A percentile compares a stretch with the other conserved stretches of the same genome.
Conservation (phyloP, 192 early-diverging fungal genomes). For the Coemansia erecta region DNA sequence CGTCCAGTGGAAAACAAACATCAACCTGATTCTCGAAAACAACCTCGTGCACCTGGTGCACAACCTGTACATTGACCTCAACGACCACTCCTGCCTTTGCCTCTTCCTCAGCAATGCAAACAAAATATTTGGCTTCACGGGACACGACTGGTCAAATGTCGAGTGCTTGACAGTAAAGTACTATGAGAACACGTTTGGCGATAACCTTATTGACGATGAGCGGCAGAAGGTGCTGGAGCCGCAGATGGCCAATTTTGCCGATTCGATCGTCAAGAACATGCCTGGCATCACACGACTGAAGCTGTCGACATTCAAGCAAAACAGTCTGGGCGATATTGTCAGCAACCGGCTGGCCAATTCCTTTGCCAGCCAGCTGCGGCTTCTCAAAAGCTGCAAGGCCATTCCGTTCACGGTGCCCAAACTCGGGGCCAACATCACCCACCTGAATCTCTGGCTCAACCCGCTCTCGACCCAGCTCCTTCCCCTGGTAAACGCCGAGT, state of each 20-base stretch:
- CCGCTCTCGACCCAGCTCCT: conserved; percentile 1
- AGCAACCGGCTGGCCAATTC: conserved; percentile 4
- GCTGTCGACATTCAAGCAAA: conserved; percentile 5
- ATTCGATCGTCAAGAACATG: conserved; percentile 1
- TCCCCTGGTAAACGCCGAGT: conserved; percentile 4
- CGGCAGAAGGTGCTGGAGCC: not conserved
- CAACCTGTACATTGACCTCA: conserved; percentile 3
- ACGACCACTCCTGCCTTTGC: conserved; percentile 1
- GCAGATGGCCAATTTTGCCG: conserved; percentile 5
- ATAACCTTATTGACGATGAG: conserved; percentile 3
- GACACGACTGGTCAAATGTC: conserved; percentile 1
- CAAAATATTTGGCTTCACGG: not conserved
- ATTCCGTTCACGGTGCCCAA: conserved; percentile 4
- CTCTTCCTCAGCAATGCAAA: not conserved
- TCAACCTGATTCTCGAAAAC: conserved; percentile 1
- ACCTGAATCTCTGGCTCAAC: conserved; percentile 5
- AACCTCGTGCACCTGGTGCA: not conserved
- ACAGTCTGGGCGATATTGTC: conserved; percentile 3
- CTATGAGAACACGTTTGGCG: conserved; percentile 1
- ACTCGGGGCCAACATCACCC: not conserved
- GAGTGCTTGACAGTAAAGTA: conserved; percentile 5
- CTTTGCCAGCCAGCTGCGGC: not conserved
- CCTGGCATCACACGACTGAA: not conserved
- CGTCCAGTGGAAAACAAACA: conserved; percentile 1
- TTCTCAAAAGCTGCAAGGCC: conserved; percentile 7